Evolutionary conservation across 2,329 filamentous ascomycete genomes (phyloP).

Genomic region (Leptoxyphium fumago): DNA sequence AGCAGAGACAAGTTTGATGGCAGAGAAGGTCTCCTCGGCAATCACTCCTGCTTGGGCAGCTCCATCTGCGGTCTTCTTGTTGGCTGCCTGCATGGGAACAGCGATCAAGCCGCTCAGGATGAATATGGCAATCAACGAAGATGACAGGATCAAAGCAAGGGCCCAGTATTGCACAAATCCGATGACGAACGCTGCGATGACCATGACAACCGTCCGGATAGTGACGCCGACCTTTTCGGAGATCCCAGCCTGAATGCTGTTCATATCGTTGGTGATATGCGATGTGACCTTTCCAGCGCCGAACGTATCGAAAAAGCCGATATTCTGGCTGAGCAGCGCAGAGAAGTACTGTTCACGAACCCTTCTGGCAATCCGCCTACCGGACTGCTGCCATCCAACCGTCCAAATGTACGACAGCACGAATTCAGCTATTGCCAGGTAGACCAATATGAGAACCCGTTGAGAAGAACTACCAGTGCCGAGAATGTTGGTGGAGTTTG

Average conservation of each 20-base stretch:
- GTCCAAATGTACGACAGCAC: constrained; percentile 61
- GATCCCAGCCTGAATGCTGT: constrained; percentile 78
- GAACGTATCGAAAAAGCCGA: constrained; percentile 78
- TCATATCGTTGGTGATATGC: constrained; percentile 79
- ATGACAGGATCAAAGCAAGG: constrained; percentile 68
- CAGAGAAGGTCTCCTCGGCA: constrained; percentile 82
- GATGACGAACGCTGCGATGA: constrained; percentile 73
- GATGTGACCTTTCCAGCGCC: constrained; percentile 83
- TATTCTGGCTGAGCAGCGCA: constrained; percentile 71
- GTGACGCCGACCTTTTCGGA: constrained; percentile 73
- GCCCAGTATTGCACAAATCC: constrained; percentile 84
- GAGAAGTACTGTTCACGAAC: constrained; percentile 61
- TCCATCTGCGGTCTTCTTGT: constrained; percentile 56
- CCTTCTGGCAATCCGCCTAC: constrained; percentile 26
- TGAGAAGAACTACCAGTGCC: constrained; percentile 37
- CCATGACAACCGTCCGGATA: constrained; percentile 58
- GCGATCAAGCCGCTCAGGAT: constrained; percentile 60
- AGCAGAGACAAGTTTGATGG: constrained; percentile 73
- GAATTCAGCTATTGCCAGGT: constrained; percentile 67
- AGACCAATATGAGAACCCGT: constrained; percentile 66
- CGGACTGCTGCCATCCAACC: constrained; percentile 62
- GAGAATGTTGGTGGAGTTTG: constrained; percentile 40
- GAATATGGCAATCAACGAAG: constrained; percentile 61
- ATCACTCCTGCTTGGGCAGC: constrained; percentile 72
- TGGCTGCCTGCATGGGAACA: constrained; percentile 60